Evolutionary conservation across 2,329 filamentous ascomycete genomes (phyloP), one percentile per base, ranked within the genome.

Genomic region (Xylariaceae sp.): DNA sequence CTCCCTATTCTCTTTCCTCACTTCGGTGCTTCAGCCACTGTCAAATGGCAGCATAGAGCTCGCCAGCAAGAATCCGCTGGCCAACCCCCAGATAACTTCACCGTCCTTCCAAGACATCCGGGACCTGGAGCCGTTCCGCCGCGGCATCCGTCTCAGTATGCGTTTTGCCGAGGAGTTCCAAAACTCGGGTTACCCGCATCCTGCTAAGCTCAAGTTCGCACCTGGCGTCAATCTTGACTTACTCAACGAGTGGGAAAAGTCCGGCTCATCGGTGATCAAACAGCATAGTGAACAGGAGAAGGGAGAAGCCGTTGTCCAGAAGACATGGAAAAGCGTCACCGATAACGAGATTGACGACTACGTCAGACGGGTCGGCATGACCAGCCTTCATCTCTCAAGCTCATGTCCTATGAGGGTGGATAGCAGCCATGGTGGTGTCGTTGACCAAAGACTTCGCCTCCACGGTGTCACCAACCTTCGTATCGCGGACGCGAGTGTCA

Each of bases 401-500:
- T 13, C 36, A 2, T 38, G 36, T 16, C 32, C 14, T 2, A 38
- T 38, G 28, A 44, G 55, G 4, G 7, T 3, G 2, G 16, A 25
- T 1, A 26, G 17, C 12, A 15, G 15, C 15, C 16, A 26, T 5
- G 13, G 13, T 17, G 38, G 41, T 2, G 41, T 44, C 3, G 41
- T 41, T 1, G 38, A 44, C 18, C 22, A 41, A 6, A 17, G 26
- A 18, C 41, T 44, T 2, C 32, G 36, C 5, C 38, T 41, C 10
- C 29, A 44, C 17, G 38, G 41, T 2, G 23, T 44, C 10, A 30
- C 3, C 7, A 44, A 44, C 19, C 14, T 41, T 14, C 11, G 38
- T 1, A 22, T 44, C 8, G 35, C 38, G 1, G 38, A 44, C 31
- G 30, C 41, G 3, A 58, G 55, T 18, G 51, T 57, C 3, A 51